These are phyloP conservation scores for Metschnikowia koreensis DNA, from an alignment of 805 yeast genomes.

Conservation along the genomic window DNA sequence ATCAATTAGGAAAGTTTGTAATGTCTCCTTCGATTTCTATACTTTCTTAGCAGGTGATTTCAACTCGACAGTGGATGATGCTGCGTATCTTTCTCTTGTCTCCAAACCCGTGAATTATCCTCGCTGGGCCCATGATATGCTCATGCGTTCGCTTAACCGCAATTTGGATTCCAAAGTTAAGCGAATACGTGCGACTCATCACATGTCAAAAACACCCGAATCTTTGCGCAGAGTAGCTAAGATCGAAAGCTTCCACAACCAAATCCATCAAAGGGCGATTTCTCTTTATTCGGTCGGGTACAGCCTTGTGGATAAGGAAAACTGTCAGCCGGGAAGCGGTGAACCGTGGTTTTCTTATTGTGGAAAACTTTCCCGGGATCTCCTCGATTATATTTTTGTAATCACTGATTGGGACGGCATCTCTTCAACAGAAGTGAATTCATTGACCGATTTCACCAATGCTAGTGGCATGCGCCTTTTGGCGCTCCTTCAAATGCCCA, in stretches of 20 bases:
- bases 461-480: not conserved
- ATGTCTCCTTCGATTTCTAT: not conserved
- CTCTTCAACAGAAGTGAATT: not conserved
- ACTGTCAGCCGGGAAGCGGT: not conserved
- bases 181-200: not conserved
- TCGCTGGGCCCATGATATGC: constrained; percentile 1
- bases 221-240: not conserved
- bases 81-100: constrained; percentile 6
- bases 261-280: not conserved
- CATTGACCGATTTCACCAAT: not conserved
- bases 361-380: not conserved
- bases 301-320: not conserved
- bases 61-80: constrained; percentile 3
- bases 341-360: constrained; percentile 7
- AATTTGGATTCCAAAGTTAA: not conserved
- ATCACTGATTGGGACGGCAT: constrained; percentile 7
- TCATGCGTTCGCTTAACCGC: not conserved
- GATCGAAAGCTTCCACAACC: constrained; percentile 5
- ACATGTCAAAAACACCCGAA: not conserved
- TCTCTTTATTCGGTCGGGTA: constrained; percentile 5
- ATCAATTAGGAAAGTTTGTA: not conserved
- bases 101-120: constrained; percentile 2
- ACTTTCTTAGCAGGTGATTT: constrained; percentile 9
- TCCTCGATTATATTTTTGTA: constrained; percentile 6
- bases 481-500: constrained; percentile 2